Evolutionary conservation across 176 grass and related monocot species (phyloP).

Genomic region (Paspalum notatum): DNA sequence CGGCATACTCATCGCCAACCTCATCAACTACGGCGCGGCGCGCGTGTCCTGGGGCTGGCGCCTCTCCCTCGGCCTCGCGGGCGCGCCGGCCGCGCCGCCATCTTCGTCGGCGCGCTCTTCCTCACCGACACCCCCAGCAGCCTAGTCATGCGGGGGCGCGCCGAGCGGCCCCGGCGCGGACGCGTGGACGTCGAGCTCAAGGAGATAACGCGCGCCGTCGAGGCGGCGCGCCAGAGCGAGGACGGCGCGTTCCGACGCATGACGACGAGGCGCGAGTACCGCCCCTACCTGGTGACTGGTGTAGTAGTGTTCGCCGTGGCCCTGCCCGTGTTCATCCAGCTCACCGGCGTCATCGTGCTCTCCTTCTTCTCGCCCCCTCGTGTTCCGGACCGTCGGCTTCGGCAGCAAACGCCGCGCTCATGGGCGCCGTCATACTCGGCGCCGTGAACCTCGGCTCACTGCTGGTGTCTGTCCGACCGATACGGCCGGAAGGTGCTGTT

Average conservation of each 20-base stretch:
- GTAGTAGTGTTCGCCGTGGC: slow-evolving; percentile 71
- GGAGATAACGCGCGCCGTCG: slow-evolving; percentile 41
- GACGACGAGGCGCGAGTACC: slow-evolving; percentile 54
- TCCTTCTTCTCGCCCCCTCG: slow-evolving; percentile 74
- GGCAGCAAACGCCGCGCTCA: slow-evolving; percentile 67
- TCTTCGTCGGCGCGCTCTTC: slow-evolving; percentile 61
- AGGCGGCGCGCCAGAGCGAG: slow-evolving; percentile 39
- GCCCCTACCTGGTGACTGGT: slow-evolving; percentile 67
- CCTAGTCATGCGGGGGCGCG: slow-evolving; percentile 55
- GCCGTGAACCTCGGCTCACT: slow-evolving; percentile 30
- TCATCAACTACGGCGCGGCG: slow-evolving; percentile 60
- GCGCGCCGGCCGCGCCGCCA: slow-evolving; percentile 55
- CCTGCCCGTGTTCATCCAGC: slow-evolving; percentile 71
- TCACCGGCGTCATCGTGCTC: slow-evolving; percentile 68
- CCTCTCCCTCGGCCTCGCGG: slow-evolving; percentile 74
- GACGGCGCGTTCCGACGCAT: slow-evolving; percentile 64
- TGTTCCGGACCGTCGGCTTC: slow-evolving; percentile 79
- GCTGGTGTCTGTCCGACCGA: slow-evolving; percentile 35
- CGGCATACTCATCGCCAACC: slow-evolving; percentile 49
- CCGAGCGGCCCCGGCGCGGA: slow-evolving; percentile 53
- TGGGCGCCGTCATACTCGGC: slow-evolving; percentile 60
- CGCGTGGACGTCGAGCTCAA: slow-evolving; percentile 70
- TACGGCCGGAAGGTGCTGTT: slow-evolving; percentile 58
- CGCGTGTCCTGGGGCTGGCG: slow-evolving; percentile 69
- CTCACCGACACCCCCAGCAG: slow-evolving; percentile 81